Evolutionary conservation across 2,329 filamentous ascomycete genomes (phyloP), one percentile per base, ranked within the genome.

Genomic region (Phialocephala subalpina): DNA sequence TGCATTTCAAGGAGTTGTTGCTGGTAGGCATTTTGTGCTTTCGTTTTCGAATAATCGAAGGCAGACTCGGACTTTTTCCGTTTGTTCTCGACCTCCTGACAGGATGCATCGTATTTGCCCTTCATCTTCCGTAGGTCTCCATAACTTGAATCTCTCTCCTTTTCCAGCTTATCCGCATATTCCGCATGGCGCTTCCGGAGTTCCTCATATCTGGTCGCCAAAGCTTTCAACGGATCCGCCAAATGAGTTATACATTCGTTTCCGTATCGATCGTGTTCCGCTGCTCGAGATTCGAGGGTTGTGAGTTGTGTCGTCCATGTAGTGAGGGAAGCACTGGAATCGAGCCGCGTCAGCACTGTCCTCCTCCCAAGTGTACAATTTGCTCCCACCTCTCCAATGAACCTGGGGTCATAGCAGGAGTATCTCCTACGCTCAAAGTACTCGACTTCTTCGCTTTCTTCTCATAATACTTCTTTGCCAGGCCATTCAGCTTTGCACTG

Each of bases 401-500:
- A 1, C 97, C 96, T 1, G 96, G 96, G 2, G 96, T 98, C 85
- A 98, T 91, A 65, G 89, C 88, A 42, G 96, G 96, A 27, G 90
- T 96, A 75, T 99, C 96, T 75, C 96, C 96, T 61, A 98, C 96
- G 77, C 94, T 97, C 73, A 99, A 80, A 74, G 86, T 90, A 72
- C 93, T 91, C 52, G 91, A 91, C 82, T 96, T 97, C 80, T 90
- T 94, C 56, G 92, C 89, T 84, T 98, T 99, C 84, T 97, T 97
- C 76, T 99, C 97, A 77, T 93, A 96, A 82, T 97, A 98, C 79
- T 96, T 97, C 83, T 96, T 97, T 63, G 95, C 96, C 59, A 99
- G 83, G 2, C 89, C 89, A 73, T 88, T 92, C 70, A 99, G 88
- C 80, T 95, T 98, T 70, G 91, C 86, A 74, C 93, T 92, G 79